A percentile compares a stretch with the other conserved stretches of the same genome.
These are phyloP conservation scores for Serpula lacrymans DNA, from an alignment of 768 basidiomycete genomes.

Conservation along the genomic window DNA sequence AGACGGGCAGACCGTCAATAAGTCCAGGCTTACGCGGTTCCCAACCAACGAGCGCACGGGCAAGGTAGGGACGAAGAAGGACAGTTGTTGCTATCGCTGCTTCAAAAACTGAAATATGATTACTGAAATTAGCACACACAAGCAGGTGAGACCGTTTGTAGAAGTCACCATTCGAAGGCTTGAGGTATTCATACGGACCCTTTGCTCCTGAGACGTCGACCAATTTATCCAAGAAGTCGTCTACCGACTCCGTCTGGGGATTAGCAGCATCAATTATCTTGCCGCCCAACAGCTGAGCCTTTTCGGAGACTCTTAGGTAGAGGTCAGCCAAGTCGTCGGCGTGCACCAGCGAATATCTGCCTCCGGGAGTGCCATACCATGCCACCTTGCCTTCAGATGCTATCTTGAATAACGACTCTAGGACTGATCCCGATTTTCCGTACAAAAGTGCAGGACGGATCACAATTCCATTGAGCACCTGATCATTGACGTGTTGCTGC, in stretches of 20 bases:
- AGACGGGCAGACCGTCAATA: slow-evolving; percentile 40
- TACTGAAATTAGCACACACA: neutral
- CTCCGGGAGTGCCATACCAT: slow-evolving; percentile 34
- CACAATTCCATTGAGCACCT: slow-evolving; percentile 39
- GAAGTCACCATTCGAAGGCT: slow-evolving; percentile 35
- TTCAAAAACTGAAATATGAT: slow-evolving; percentile 30
- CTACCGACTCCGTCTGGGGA: slow-evolving; percentile 35
- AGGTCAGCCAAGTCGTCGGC: slow-evolving; percentile 44
- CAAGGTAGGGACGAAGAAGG: slow-evolving; percentile 36
- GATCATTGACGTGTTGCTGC: slow-evolving; percentile 24
- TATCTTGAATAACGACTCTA: slow-evolving; percentile 28
- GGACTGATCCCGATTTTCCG: slow-evolving; percentile 38
- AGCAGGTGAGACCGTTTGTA: neutral
- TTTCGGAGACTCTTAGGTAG: slow-evolving; percentile 38
- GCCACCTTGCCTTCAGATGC: slow-evolving; percentile 27
- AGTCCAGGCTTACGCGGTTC: slow-evolving; percentile 37
- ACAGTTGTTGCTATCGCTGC: slow-evolving; percentile 28
- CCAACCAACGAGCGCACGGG: slow-evolving; percentile 42
- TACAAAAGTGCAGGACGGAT: slow-evolving; percentile 43
- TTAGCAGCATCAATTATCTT: slow-evolving; percentile 41
- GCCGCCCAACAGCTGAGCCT: slow-evolving; percentile 32
- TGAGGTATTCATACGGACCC: slow-evolving; percentile 30
- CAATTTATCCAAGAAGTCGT: slow-evolving; percentile 37
- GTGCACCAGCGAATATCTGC: slow-evolving; percentile 36
- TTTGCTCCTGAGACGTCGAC: slow-evolving; percentile 35